These are phyloP conservation scores for Melaleuca quinquenervia DNA, from an alignment of 345 rosid species.

Conservation along the genomic window DNA sequence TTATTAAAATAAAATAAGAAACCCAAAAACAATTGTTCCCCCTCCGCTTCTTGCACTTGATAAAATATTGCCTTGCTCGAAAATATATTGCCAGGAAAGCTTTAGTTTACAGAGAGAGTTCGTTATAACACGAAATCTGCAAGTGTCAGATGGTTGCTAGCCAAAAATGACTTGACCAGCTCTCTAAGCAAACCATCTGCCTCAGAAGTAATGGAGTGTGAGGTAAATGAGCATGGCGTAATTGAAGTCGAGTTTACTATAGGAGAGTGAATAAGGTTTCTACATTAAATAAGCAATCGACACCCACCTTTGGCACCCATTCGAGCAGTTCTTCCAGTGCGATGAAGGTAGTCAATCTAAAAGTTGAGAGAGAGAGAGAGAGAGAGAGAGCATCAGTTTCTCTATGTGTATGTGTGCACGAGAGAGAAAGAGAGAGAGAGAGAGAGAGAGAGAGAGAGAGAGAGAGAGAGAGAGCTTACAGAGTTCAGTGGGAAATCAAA, in stretches of 20 bases:
- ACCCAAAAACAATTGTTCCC: no score
- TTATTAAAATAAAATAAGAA: no score
- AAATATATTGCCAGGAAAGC: not conserved
- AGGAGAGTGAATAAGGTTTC: not conserved
- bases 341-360: constrained; percentile 95
- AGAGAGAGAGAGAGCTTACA: constrained; percentile 30
- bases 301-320: constrained; percentile 94
- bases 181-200: not conserved
- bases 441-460: not conserved
- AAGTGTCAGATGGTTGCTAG: not conserved
- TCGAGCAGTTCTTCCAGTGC: constrained; percentile 92
- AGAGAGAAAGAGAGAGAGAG: not conserved
- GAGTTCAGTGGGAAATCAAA: constrained; percentile 90
- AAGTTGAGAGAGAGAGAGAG: not conserved
- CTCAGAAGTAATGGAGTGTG: not conserved
- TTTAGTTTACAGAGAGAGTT: not conserved
- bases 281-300: not conserved
- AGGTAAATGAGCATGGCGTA: not conserved
- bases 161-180: not conserved
- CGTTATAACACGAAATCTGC: not conserved
- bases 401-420: not conserved
- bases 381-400: not conserved
- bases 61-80: not conserved
- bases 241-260: not conserved
- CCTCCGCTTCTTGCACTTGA: no score